Base-by-base conservation (phyloP, 108 stramenopile genomes). In the Conticribra weissflogii region DNA sequence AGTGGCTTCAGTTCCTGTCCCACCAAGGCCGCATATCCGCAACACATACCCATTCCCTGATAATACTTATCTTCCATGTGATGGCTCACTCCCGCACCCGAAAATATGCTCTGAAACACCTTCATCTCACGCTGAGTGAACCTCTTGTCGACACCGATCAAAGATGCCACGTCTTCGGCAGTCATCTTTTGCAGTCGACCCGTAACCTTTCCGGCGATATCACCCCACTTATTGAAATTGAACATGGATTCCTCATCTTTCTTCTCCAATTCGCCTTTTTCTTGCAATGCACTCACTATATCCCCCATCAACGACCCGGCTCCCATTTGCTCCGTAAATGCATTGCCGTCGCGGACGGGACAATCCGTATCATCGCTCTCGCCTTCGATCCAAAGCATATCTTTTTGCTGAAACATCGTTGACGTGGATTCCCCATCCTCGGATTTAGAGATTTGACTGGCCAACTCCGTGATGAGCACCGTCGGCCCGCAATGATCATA, bases 1-100 rank as follows among this genome's bases (percentile, higher is more conserved):
- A 85, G 46, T 12, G 69, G 66, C 19, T 65, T 70, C 52, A 93
- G 68, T 50, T 86, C 85, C 76, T 87, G 81, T n/a, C 85, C 92
- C 16, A 85, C 62, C 0, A 74, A 34, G 9, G 88, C 87, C 12
- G 76, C 63, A 61, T 83, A 90, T 24, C 92, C 89, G 32, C 73
- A 81, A 18, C 87, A 86, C 57, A 86, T 76, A 7, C 94, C 94
- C 81, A 95, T 83, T 9, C 79, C 90, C 28, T 66, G 63, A 54
- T 89, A 92, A 54, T 95, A 95, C 46, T 80, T 67, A 47, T 88
- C 87, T 65, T 95, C 94, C 77, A 95, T 70, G 72, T 95, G 94
- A 64, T 95, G 83, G 2, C 74, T 81, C 7, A 95, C 55, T 2
- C 85, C 91, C 36, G 84, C 81, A 3, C 91, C 91, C 30, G 83